Base-by-base conservation (phyloP, 202 grass and related monocot genomes). In the Elaeis oleifera region DNA sequence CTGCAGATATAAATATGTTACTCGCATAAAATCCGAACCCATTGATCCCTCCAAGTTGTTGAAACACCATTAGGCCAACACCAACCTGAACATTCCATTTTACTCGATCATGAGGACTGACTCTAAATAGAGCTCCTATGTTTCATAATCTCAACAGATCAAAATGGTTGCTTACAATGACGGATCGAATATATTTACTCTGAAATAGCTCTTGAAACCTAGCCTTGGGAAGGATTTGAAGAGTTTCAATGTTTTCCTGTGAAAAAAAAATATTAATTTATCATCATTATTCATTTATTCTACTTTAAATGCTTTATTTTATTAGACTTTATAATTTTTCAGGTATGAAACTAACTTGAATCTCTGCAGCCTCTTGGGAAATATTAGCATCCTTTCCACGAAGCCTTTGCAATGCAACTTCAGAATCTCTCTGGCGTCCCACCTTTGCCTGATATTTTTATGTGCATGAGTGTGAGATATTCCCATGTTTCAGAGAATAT, bases 1-100 rank as follows among this genome's bases (percentile, higher is more conserved):
- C 86, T 59, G 86, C 86, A 21, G 81, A 90, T 76, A 73, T 71
- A 66, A 90, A 85, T 55, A 57, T 81, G 66, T 84, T 74, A 69
- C 67, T 81, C 23, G 78, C 79, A 55, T 82, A 90, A 72, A 85
- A 90, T 17, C 76, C 36, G 22, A 90, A 74, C 6, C 86, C 86
- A 49, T 85, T 90, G 73, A 85, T 73, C 50, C 86, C 82, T 54
- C 58, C 78, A 68, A 82, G 73, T 54, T 90, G 82, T 58, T 90
- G 86, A 64, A 90, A 85, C 27, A 82, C 73, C 86, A 90, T 90
- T 20, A 90, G 75, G 23, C 78, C 81, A 31, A 82, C 82, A 48
- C 82, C 68, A 48, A 90, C 78, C 88, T 87, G 63, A 26, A 67
- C 24, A 39, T 44, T 11, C 36, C 36, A 44, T 13, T 36, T 36